Base-by-base conservation (phyloP, 2,329 filamentous ascomycete species). In the Fusarium oligoseptatum region DNA sequence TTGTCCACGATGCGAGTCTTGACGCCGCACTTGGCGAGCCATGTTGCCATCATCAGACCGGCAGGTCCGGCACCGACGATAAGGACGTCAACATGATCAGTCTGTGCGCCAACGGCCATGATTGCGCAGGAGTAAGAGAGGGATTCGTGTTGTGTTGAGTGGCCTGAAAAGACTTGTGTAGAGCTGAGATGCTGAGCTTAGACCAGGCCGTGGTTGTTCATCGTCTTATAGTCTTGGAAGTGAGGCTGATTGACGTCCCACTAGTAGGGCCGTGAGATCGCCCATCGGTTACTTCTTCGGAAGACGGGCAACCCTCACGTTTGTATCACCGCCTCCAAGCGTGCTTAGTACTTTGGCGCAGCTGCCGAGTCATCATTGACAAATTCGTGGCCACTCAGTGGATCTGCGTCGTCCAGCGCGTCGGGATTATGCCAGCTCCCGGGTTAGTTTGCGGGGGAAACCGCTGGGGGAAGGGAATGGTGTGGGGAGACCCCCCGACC, bases 1-100 rank as follows among this genome's bases (percentile, higher is more conserved):
- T 73, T 73, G 45, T 73, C 68, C 4, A 73, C 65, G n/a, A 73
- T 64, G 10, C 71, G 65, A 22, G 71, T 71, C 55, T 73, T 73
- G 58, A 73, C 67, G 41, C 71, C 71, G 37, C 71, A 71, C n/a
- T 71, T 71, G 10, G 71, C 71, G 41, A 73, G 55, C 71, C 71
- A 73, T 9, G 68, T 71, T 6, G 68, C 68, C 71, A 73, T 73
- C 71, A 73, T 73, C 24, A 73, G 39, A 2, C 71, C 71, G 15
- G 71, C 68, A 6, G 71, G 71, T 11, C 71, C 71, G 7, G 68
- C 68, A 22, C 68, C 68, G 27, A 71, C 65, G 17, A 71, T 62
- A 48, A 71, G 68, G 6, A 68, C 68, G 17, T 71, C 68, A 9
- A 71, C 66, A 65, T 68, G 65, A 24, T 65, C 65, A 12, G 48